Evolutionary conservation across 306 rosid species (phyloP).

Genomic region (Pterocarpus macrocarpus): DNA sequence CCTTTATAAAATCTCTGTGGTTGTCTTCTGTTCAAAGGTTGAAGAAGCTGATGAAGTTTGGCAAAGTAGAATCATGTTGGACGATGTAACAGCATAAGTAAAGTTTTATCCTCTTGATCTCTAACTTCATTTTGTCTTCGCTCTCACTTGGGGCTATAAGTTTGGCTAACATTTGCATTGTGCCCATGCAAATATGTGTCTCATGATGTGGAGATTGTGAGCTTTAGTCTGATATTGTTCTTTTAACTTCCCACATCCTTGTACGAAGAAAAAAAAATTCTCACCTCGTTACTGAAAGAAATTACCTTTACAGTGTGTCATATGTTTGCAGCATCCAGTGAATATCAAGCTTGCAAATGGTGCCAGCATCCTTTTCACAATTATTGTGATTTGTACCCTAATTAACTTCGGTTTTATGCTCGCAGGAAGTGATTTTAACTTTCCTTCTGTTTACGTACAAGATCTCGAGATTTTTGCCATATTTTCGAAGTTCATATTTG

Average conservation of each 20-base stretch:
- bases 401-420: neutral
- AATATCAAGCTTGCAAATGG: neutral
- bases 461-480: neutral
- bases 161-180: conserved; percentile 22
- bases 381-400: neutral
- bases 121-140: neutral
- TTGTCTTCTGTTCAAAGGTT: conserved; percentile 35
- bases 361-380: conserved; percentile 1
- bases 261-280: too few species aligned
- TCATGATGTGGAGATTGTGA: conserved; percentile 19
- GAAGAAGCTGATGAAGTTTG: conserved; percentile 39
- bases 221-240: conserved; percentile 13
- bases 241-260: neutral
- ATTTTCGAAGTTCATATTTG: neutral
- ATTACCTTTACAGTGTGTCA: neutral
- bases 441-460: neutral
- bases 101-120: neutral
- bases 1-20: neutral
- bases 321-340: neutral
- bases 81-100: neutral
- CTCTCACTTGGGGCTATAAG: conserved; percentile 9
- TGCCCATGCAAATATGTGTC: neutral
- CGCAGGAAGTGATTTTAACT: neutral
- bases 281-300: too few species aligned
- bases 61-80: conserved; percentile 34